Conservation (phyloP, 139 green algal genomes). For the Chlorella sp. region DNA sequence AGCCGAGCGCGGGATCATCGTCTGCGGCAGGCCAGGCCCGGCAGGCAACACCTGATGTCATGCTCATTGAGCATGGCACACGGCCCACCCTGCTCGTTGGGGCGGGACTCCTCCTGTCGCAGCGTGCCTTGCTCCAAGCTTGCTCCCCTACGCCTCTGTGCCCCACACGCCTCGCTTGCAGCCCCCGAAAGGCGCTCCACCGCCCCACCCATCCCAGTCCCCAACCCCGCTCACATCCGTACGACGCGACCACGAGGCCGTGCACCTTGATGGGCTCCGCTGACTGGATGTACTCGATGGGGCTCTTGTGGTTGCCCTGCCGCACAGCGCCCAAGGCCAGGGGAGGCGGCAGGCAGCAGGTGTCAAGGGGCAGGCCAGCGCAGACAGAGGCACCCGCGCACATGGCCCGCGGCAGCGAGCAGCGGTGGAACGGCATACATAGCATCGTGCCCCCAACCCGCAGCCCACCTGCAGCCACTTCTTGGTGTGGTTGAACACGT, state of each 20-base stretch:
- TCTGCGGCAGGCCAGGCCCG: conserved; percentile 51
- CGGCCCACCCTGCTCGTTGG: neutral
- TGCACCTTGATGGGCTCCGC: conserved; percentile 83
- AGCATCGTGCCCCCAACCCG: neutral
- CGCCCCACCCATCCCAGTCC: neutral
- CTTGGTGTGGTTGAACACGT: conserved; percentile 78
- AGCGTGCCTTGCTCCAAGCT: no score
- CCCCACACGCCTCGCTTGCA: neutral
- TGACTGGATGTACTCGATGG: conserved; percentile 81
- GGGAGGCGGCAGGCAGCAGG: neutral
- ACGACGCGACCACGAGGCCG: conserved; percentile 76
- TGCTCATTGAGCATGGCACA: no score
- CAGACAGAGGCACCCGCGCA: neutral
- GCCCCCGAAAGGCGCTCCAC: no score
- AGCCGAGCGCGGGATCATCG: conserved; percentile 81
- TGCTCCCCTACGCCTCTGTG: neutral
- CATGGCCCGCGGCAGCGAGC: neutral
- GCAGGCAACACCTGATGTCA: no score
- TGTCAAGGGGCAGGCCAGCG: neutral
- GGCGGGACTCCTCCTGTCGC: no score
- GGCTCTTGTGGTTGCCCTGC: conserved; percentile 71
- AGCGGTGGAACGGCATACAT: neutral
- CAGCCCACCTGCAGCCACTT: conserved; percentile 86
- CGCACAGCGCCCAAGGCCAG: neutral
- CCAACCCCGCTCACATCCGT: conserved; percentile 66